A percentile compares a stretch with the other conserved stretches of the same genome.
These are phyloP conservation scores for Multifurca ochricompacta DNA, from an alignment of 768 basidiomycete genomes.

Conservation along the genomic window DNA sequence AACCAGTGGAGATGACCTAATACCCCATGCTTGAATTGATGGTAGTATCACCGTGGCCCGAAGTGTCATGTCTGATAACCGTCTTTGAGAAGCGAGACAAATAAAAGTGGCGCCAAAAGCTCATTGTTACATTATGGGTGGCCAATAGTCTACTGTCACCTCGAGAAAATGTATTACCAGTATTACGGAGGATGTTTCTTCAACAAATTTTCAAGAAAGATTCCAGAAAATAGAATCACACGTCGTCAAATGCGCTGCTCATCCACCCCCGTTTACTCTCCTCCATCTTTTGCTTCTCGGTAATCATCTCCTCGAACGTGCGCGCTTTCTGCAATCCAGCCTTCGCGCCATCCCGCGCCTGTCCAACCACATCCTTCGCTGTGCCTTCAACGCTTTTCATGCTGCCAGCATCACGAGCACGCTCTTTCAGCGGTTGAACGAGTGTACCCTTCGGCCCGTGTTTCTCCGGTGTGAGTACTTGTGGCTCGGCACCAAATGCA, in stretches of 20 bases:
- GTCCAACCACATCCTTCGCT: slow-evolving; percentile 25
- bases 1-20: too few species aligned
- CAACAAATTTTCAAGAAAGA: too few species aligned
- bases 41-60: too few species aligned
- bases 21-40: too few species aligned
- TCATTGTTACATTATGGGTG: too few species aligned
- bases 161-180: too few species aligned
- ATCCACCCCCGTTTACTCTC: slow-evolving; percentile 29
- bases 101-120: too few species aligned
- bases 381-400: slow-evolving; percentile 22
- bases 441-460: slow-evolving; percentile 54
- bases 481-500: slow-evolving; percentile 68
- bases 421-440: slow-evolving; percentile 35
- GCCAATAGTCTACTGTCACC: too few species aligned
- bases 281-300: slow-evolving; percentile 29
- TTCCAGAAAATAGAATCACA: slow-evolving; percentile 5
- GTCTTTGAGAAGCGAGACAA: too few species aligned
- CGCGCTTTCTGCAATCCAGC: slow-evolving; percentile 24
- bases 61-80: too few species aligned
- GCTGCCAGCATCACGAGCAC: slow-evolving; percentile 27
- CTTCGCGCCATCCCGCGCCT: slow-evolving; percentile 26
- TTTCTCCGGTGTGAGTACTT: slow-evolving; percentile 62
- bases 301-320: slow-evolving; percentile 29
- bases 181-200: too few species aligned
- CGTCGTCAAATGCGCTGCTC: slow-evolving; percentile 34